These are phyloP conservation scores for Solanum okadae DNA, from an alignment of 257 asterid species.

Conservation along the genomic window DNA sequence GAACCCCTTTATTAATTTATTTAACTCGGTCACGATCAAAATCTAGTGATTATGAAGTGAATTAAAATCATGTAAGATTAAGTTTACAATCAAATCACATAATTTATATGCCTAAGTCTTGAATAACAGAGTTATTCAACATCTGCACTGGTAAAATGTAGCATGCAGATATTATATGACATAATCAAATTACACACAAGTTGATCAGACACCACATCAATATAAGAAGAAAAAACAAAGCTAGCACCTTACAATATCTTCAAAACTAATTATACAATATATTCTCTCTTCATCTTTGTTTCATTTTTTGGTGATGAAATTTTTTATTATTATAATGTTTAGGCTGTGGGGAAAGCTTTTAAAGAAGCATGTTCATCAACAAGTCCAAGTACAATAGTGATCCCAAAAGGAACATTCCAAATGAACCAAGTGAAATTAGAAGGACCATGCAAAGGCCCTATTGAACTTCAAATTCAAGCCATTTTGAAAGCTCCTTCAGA, in stretches of 20 bases:
- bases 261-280: neutral
- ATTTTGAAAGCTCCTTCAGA: constrained; percentile 20
- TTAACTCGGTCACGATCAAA: neutral
- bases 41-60: neutral
- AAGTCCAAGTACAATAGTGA: constrained; percentile 10
- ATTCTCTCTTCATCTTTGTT: neutral
- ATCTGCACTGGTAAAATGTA: neutral
- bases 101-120: neutral
- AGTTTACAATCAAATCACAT: neutral
- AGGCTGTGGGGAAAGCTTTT: constrained; percentile 22
- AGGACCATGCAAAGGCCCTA: constrained; percentile 24
- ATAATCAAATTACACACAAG: neutral
- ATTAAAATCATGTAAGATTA: neutral
- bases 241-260: neutral
- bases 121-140: neutral
- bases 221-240: neutral
- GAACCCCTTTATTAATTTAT: neutral
- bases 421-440: constrained; percentile 9
- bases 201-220: neutral
- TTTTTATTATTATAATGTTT: neutral
- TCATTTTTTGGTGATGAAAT: neutral
- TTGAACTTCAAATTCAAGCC: constrained; percentile 9
- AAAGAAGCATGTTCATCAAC: constrained; percentile 17
- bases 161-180: neutral
- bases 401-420: constrained; percentile 12